phyloP scores from a whole-genome alignment of 2,329 filamentous ascomycete species.

The Massarina eburnea region DNA sequence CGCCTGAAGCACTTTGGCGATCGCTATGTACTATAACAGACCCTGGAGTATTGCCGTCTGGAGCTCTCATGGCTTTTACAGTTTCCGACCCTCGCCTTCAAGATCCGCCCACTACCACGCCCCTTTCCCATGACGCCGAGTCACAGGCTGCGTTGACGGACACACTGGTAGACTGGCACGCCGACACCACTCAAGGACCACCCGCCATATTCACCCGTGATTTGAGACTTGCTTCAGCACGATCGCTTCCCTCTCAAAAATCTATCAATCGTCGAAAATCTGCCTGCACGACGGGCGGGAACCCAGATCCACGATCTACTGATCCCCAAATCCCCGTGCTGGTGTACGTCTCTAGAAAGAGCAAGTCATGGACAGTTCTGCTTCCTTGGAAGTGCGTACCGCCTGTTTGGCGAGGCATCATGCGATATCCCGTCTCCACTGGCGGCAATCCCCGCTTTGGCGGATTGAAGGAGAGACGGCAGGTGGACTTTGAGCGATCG shows the following conservation, averaged over 20 bases:
- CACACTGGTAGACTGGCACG: constrained; percentile 67
- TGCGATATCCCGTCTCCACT: constrained; percentile 77
- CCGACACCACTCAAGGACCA: constrained; percentile 55
- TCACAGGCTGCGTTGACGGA: constrained; percentile 54
- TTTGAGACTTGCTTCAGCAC: constrained; percentile 64
- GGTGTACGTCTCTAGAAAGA: constrained; percentile 62
- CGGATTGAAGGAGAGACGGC: constrained; percentile 75
- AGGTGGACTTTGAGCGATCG: constrained; percentile 78
- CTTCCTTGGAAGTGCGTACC: constrained; percentile 89
- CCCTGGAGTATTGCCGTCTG: constrained; percentile 67
- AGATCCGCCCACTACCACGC: constrained; percentile 67
- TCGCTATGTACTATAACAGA: constrained; percentile 32
- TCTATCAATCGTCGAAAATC: constrained; percentile 76
- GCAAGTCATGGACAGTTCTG: constrained; percentile 73
- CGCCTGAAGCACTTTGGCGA: constrained; percentile 39
- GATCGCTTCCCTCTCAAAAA: constrained; percentile 72
- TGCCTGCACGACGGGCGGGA: constrained; percentile 62
- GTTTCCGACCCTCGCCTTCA: constrained; percentile 77
- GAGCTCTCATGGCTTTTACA: constrained; percentile 71
- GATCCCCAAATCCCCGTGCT: constrained; percentile 81
- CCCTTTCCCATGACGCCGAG: constrained; percentile 18
- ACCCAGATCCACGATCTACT: constrained; percentile 57
- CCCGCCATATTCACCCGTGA: constrained; percentile 69
- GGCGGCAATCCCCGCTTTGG: constrained; percentile 82
- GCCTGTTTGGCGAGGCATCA: constrained; percentile 81